Evolutionary conservation across 106 monocot genomes (phyloP), one percentile per base, ranked within the genome.

Genomic region (Dendrobium chrysotoxum): DNA sequence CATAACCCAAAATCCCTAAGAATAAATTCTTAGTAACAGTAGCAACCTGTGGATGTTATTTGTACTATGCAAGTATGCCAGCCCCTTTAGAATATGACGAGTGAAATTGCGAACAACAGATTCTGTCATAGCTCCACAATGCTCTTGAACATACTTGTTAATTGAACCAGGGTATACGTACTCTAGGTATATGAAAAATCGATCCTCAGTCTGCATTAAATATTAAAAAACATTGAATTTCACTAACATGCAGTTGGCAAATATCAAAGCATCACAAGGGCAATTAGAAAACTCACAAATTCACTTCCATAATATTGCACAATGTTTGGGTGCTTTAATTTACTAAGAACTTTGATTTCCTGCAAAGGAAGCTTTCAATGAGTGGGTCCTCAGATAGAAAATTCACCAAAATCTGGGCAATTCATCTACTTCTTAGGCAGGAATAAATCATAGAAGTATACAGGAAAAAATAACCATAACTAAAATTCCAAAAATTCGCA

Each of bases 281-380:
- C 10, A n/a, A 16, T n/a, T 39, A 72, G 70, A 82, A 53, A 76
- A 55, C 84, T 92, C 75, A 98, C 98, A 72, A 88, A 85, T 83
- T 99, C 95, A 88, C 95, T 91, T 75, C 98, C 98, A 87, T 91
- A 91, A 79, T 99, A 99, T 75, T 99, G 89, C 70, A 99, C 98
- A 28, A 99, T 99, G 70, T 99, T 99, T 74, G 85, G 89, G 74
- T 99, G 98, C 87, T 99, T 91, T 72, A 95, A 86, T 83, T 93
- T 89, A 79, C 98, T 95, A 40, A 99, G 90, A 77, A 99, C 81
- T 78, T 88, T 91, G 84, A 99, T 93, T 91, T 99, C 98, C 95
- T 95, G 90, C 53, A 90, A 50, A 54, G 74, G 25, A 74, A 21
- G 45, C 17, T 81, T 12, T 5, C 25, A 50, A 70, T 50, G 26